Base-by-base conservation (phyloP, 1,139 yeast genomes). In the Suhomyces taliae region DNA sequence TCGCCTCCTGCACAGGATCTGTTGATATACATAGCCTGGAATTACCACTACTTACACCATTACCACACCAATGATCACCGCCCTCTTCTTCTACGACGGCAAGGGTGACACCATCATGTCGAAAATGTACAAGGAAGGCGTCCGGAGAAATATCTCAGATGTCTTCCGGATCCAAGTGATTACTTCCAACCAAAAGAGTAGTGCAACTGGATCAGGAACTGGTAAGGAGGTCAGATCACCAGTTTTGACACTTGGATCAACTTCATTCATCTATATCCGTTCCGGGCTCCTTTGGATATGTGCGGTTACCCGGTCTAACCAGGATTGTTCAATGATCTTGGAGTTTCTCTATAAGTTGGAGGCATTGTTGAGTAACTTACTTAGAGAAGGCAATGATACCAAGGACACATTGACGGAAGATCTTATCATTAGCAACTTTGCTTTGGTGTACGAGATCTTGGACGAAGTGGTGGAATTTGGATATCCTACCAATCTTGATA, bases 121-220 rank as follows among this genome's bases (percentile, higher is more conserved):
- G 31, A 81, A 89, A 52, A 64, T 88, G 40, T 86, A 85, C 65
- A 46, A 48, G 43, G 58, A 54, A 27, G 62, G 64, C 27, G 62
- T 60, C 46, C 73, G 62, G 51, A 57, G 77, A 19, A 86, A 86
- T 46, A 83, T 91, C 36, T 78, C 95, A n/a, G 98, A 91, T 56
- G 90, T 90, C 39, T 93, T 93, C 62, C 79, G 97, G 34, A 86
- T 91, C 52, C 97, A 93, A 61, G 96, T 90, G 36, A 88, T 91
- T 42, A 76, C 89, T 45, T 80, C 58, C 38, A 47, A 66, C 41
- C 62, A 56, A 35, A 64, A 65, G 38, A 49, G 51, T 38, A 46
- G 50, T 32, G 37, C 49, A 14, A 50, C 55, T 26, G 52, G 47
- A 10, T 47, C 54, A 9, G 53, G 57, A 41, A 42, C 43, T 33